Conservation (phyloP, 768 basidiomycete species). For the Lepiota venenata region DNA sequence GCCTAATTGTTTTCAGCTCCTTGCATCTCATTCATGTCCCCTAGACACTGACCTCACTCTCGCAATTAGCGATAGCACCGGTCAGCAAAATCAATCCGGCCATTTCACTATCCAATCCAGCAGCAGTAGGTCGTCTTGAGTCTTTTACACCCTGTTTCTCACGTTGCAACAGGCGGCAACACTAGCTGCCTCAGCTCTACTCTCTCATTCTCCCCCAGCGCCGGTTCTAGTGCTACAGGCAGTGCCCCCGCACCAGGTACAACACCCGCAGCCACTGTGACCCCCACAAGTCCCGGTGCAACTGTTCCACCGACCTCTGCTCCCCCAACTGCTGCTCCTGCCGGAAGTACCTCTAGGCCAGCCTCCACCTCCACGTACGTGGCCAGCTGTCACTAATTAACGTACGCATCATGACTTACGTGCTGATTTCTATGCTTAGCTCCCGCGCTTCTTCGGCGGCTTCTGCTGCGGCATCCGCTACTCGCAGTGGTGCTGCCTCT, state of each 20-base stretch:
- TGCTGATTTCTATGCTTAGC: neutral
- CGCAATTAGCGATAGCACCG: constrained; percentile 58
- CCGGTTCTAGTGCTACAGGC: constrained; percentile 13
- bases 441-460: constrained; percentile 4
- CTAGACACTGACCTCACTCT: constrained; percentile 55
- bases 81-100: constrained; percentile 45
- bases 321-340: constrained; percentile 11
- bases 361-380: constrained; percentile 12
- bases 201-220: constrained; percentile 15
- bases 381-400: neutral
- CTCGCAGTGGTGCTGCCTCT: constrained; percentile 26
- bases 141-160: neutral
- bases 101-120: constrained; percentile 46
- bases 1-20: constrained; percentile 11
- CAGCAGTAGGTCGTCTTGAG: constrained; percentile 42
- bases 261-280: constrained; percentile 9
- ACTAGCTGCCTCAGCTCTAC: constrained; percentile 32
- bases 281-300: constrained; percentile 1
- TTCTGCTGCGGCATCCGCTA: constrained; percentile 14
- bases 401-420: neutral
- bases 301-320: constrained; percentile 14
- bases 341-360: constrained; percentile 1
- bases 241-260: constrained; percentile 14
- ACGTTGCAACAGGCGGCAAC: constrained; percentile 23
- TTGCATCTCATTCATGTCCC: constrained; percentile 2